Base-by-base conservation (phyloP, 2,329 filamentous ascomycete genomes). In the Sphaerostilbella broomeana region DNA sequence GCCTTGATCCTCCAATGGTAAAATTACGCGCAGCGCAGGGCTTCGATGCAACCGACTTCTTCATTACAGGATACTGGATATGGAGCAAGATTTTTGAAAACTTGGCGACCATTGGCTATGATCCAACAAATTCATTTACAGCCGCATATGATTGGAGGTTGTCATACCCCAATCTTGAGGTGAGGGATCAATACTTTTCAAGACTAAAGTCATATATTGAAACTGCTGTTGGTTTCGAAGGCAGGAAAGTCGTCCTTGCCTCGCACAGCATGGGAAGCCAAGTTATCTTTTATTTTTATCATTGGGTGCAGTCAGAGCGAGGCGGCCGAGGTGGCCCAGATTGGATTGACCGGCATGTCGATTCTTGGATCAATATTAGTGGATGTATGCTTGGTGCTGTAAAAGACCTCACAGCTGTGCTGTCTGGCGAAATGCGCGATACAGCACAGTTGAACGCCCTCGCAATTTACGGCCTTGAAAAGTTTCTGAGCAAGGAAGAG, bases 51-150 rank as follows among this genome's bases (percentile, higher is more conserved):
- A 89, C 92, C 9, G 92, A 98, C 63, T 98, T 98, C 67, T 92
- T 94, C 62, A 83, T 84, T 46, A 84, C 80, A 0, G 80, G 79
- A 8, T 98, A 98, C 64, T 98, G 92, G 92, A 97, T 98, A 45
- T 95, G 89, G 89, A 95, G 86, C 65, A 97, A 97, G 65, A 95
- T 98, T 45, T 72, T 98, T 35, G 92, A 98, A 64, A 98, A 98
- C 55, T 70, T 98, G 36, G 92, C 92, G 0, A 92, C 88, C 0
- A 84, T 98, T 43, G 92, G 92, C 11, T 98, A 98, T 59, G 92
- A 98, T 56, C 90, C 92, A 17, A 81, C 76, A 21, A 84, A 79
- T 52, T 79, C 77, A 3, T 83, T 75, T 52, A 83, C 79, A 0
- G 80, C 80, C 1, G 75, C 79, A 8, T 75, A 98, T 58, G 92